These are phyloP conservation scores for Metschnikowia henanensis DNA, from an alignment of 805 yeast genomes.

Conservation along the genomic window DNA sequence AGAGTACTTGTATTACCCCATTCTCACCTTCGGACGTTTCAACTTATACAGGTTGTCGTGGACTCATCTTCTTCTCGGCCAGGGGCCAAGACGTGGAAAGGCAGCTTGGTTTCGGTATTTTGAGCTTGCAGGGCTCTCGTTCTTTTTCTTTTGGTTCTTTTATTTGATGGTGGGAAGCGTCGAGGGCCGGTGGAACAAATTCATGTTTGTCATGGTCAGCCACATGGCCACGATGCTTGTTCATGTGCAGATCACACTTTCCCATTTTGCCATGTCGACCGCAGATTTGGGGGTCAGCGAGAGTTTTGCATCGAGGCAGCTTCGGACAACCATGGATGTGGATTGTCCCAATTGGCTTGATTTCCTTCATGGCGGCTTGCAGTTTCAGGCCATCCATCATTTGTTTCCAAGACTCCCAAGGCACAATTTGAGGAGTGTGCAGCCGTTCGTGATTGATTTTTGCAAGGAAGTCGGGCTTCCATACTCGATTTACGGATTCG, in stretches of 20 bases:
- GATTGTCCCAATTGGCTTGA: conserved; percentile 94
- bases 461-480: conserved; percentile 75
- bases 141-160: conserved; percentile 82
- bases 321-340: conserved; percentile 93
- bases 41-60: conserved; percentile 81
- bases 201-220: conserved; percentile 65
- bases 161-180: conserved; percentile 58
- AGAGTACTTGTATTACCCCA: conserved; percentile 71
- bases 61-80: conserved; percentile 70
- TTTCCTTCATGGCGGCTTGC: conserved; percentile 88
- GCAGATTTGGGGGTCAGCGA: conserved; percentile 81
- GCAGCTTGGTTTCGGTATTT: conserved; percentile 86
- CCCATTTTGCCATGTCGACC: conserved; percentile 94
- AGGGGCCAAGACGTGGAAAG: conserved; percentile 77
- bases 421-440: conserved; percentile 78
- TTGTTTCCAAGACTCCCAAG: conserved; percentile 87
- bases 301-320: conserved; percentile 74
- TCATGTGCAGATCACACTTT: conserved; percentile 89
- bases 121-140: conserved; percentile 66
- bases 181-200: conserved; percentile 52
- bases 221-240: conserved; percentile 86
- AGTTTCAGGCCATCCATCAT: conserved; percentile 90
- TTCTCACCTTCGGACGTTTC: conserved; percentile 80
- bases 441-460: conserved; percentile 68
- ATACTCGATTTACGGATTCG: conserved; percentile 84